Evolutionary conservation across 495 filamentous ascomycete species (phyloP).

Genomic region (Daldinia bambusicola): DNA sequence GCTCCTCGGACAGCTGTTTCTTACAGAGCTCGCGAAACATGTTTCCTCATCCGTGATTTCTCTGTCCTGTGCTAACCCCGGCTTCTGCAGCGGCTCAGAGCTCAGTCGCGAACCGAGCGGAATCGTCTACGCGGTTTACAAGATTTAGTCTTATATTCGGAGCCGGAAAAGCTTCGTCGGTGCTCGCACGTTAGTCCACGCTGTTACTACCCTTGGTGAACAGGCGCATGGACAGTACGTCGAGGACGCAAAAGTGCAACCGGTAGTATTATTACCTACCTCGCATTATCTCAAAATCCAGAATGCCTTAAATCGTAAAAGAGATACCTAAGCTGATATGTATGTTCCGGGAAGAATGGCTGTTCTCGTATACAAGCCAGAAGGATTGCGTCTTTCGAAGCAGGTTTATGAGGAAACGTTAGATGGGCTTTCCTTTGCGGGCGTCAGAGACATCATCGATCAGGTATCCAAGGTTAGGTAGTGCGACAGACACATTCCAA

Average conservation of each 20-base stretch:
- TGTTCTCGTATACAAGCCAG: not conserved
- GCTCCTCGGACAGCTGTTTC: not conserved
- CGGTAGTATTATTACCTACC: not conserved
- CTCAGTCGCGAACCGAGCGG: not conserved
- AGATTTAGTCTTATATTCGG: not conserved
- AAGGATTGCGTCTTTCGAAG: constrained; percentile 3
- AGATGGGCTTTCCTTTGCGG: not conserved
- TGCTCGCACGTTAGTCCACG: not conserved
- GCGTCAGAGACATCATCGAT: not conserved
- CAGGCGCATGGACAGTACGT: not conserved
- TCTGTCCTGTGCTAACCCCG: not conserved
- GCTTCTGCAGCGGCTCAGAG: not conserved
- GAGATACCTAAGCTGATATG: not conserved
- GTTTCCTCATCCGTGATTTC: not conserved
- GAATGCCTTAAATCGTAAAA: too few relatives aligned
- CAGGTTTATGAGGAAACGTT: constrained; percentile 1
- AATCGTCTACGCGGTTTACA: not conserved
- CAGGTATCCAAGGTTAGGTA: not conserved
- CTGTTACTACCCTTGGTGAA: not conserved
- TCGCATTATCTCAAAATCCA: not conserved
- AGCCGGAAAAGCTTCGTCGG: not conserved
- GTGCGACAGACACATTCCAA: too few relatives aligned
- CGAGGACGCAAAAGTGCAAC: constrained; percentile 2
- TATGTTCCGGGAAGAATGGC: not conserved
- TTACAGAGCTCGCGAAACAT: not conserved